A percentile compares a stretch with the other conserved stretches of the same genome.
phyloP scores from a whole-genome alignment of 257 asterid species.

The Scutellaria baicalensis region DNA sequence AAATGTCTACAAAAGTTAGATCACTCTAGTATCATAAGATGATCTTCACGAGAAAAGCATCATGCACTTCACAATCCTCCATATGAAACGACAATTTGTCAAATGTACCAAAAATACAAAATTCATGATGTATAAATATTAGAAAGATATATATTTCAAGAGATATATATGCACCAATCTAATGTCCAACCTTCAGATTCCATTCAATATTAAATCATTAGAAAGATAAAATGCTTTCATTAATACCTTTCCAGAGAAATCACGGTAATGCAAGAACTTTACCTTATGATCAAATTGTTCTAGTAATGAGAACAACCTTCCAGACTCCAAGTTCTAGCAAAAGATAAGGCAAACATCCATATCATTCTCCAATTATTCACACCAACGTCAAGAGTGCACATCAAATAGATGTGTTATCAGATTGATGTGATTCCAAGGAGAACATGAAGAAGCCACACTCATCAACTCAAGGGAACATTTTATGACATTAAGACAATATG shows the following conservation, averaged over 20 bases:
- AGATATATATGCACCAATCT: slow-evolving; percentile 78
- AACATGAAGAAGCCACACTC: not conserved
- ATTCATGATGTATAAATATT: no score
- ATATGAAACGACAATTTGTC: no score
- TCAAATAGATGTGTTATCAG: not conserved
- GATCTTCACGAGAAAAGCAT: no score
- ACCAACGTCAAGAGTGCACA: slow-evolving; percentile 1
- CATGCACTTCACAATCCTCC: no score
- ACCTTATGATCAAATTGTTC: slow-evolving; percentile 93
- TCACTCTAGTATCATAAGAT: no score
- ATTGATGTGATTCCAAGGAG: not conserved
- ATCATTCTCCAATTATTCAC: not conserved
- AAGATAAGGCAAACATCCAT: slow-evolving; percentile 13
- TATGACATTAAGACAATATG: not conserved
- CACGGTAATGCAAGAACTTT: not conserved
- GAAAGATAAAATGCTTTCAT: not conserved
- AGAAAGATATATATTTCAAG: slow-evolving; percentile 63
- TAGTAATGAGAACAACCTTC: slow-evolving; percentile 76
- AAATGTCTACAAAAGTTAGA: no score
- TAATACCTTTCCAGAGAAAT: slow-evolving; percentile 4
- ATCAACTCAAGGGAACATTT: not conserved
- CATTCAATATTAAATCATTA: slow-evolving; percentile 15
- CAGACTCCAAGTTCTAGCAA: slow-evolving; percentile 70
- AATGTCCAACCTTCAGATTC: slow-evolving; percentile 77
- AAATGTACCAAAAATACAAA: no score